Conservation (phyloP, 805 yeast species). For the Torulaspora maleeae region DNA sequence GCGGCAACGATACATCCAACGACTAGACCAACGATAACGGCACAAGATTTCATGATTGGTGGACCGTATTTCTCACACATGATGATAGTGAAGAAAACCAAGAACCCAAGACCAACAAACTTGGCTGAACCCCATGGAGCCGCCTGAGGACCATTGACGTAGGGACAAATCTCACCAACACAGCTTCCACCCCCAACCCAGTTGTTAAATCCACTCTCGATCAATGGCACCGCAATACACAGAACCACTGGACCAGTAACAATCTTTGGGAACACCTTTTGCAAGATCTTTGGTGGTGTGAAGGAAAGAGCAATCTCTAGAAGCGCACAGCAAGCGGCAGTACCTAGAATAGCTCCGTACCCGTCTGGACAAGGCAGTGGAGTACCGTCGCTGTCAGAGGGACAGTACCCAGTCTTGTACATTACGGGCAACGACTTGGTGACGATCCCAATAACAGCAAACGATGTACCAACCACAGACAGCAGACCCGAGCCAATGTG, state of each 20-base stretch:
- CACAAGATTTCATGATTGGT: constrained; percentile 92
- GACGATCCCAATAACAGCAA: constrained; percentile 82
- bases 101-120: constrained; percentile 82
- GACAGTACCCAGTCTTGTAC: constrained; percentile 70
- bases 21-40: constrained; percentile 78
- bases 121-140: constrained; percentile 82
- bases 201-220: constrained; percentile 70
- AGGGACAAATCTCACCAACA: constrained; percentile 44
- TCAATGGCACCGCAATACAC: constrained; percentile 68
- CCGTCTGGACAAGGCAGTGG: constrained; percentile 80
- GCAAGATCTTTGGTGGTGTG: constrained; percentile 66
- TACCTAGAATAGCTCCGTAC: constrained; percentile 80
- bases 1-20: constrained; percentile 92
- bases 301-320: constrained; percentile 71
- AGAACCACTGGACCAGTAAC: constrained; percentile 93
- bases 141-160: constrained; percentile 48
- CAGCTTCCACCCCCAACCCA: constrained; percentile 88
- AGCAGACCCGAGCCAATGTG: constrained; percentile 83
- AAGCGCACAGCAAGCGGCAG: constrained; percentile 73
- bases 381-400: constrained; percentile 57
- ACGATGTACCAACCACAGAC: constrained; percentile 88
- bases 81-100: constrained; percentile 69
- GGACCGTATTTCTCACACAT: constrained; percentile 84
- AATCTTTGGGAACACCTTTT: constrained; percentile 76
- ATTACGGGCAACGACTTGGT: constrained; percentile 70